These are phyloP conservation scores for Podaxis sp. DNA, from an alignment of 768 basidiomycete species.

Conservation along the genomic window DNA sequence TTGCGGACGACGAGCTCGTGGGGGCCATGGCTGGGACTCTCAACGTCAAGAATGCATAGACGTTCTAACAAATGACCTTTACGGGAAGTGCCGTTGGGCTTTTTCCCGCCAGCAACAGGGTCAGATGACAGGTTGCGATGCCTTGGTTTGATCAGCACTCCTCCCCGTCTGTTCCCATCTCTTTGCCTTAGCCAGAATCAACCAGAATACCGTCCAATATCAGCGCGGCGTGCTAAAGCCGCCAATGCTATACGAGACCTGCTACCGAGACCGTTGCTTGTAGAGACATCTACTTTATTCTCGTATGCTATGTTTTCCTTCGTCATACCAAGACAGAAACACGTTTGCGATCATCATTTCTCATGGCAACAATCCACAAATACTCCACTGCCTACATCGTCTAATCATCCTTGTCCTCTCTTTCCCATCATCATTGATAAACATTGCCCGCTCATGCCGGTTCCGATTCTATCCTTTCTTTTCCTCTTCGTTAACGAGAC, in stretches of 20 bases:
- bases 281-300: not conserved
- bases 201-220: not conserved
- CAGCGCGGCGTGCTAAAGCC: not conserved
- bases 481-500: not conserved
- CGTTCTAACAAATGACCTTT: conserved; percentile 28
- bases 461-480: not conserved
- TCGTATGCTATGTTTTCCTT: not conserved
- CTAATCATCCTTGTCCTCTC: not conserved
- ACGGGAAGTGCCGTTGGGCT: conserved; percentile 35
- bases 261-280: not conserved
- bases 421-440: not conserved
- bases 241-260: not conserved
- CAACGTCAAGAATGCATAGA: conserved; percentile 25
- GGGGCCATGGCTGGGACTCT: conserved; percentile 66
- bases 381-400: conserved; percentile 1
- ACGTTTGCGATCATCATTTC: conserved; percentile 6
- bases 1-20: conserved; percentile 62
- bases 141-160: not conserved
- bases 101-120: conserved; percentile 22
- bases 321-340: not conserved
- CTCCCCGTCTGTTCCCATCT: not conserved
- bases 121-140: conserved; percentile 12
- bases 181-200: not conserved
- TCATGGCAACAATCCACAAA: conserved; percentile 11
- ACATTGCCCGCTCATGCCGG: not conserved